Conservation (phyloP, 192 early-diverging fungal species). For the Diversispora epigaea region DNA sequence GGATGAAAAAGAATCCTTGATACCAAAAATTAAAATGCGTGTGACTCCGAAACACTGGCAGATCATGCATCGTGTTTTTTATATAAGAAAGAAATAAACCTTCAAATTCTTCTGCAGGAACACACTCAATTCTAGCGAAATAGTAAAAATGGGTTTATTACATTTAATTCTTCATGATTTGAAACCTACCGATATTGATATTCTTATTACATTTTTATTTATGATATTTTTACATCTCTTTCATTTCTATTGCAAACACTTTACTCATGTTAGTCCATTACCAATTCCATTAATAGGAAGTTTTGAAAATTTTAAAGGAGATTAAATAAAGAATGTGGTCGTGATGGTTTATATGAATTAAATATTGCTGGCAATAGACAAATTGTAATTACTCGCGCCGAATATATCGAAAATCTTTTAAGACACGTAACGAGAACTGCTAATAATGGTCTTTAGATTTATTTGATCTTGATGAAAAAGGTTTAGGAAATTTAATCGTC, state of each 20-base stretch:
- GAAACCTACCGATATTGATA: background rate
- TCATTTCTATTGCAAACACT: slow-evolving; percentile 31
- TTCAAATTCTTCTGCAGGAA: no score
- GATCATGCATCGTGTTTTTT: no score
- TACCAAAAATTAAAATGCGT: no score
- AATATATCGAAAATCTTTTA: slow-evolving; percentile 11
- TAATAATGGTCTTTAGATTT: slow-evolving; percentile 9
- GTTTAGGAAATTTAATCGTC: slow-evolving; percentile 16
- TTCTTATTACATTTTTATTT: background rate
- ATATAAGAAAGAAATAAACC: no score
- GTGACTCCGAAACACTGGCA: no score
- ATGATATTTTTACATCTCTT: background rate
- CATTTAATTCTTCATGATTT: background rate
- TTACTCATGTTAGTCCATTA: slow-evolving; percentile 17
- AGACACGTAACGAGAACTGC: background rate
- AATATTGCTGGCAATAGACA: slow-evolving; percentile 7
- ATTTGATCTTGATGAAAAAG: slow-evolving; percentile 8
- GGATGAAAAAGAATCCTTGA: no score
- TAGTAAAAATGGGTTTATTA: background rate
- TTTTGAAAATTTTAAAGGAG: background rate
- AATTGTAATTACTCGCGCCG: slow-evolving; percentile 21
- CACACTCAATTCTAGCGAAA: no score
- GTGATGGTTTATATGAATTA: slow-evolving; percentile 22
- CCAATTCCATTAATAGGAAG: slow-evolving; percentile 27
- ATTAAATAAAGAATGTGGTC: slow-evolving; percentile 23